phyloP scores from a whole-genome alignment of 2,329 filamentous ascomycete species.

The Aspergillus intermedius region DNA sequence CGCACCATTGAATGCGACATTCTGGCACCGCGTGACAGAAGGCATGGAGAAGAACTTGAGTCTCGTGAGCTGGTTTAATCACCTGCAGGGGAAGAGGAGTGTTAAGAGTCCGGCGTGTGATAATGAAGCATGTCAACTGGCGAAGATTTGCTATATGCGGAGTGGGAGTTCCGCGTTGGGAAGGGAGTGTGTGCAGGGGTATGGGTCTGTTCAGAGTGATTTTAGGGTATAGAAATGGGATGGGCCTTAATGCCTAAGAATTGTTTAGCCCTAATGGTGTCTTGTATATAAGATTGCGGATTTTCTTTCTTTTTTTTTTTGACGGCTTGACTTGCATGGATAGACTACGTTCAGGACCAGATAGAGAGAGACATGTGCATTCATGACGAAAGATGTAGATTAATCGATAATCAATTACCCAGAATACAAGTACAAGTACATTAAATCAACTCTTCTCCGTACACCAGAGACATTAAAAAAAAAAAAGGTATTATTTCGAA shows the following conservation, averaged over 20 bases:
- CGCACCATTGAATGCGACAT: conserved; percentile 52
- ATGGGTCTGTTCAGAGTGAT: conserved; percentile 37
- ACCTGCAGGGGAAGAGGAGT: conserved; percentile 48
- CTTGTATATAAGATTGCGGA: neutral
- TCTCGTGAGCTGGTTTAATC: conserved; percentile 48
- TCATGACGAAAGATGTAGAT: neutral
- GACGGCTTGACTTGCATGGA: neutral
- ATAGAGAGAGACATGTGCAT: neutral
- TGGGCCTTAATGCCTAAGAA: too few species aligned
- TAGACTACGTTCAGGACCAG: neutral
- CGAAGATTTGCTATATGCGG: conserved; percentile 56
- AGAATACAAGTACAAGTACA: neutral
- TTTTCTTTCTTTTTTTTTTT: neutral
- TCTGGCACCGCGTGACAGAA: conserved; percentile 54
- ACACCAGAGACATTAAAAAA: neutral
- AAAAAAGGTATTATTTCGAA: neutral
- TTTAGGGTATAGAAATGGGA: conserved; percentile 13
- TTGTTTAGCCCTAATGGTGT: neutral
- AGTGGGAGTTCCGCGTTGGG: conserved; percentile 50
- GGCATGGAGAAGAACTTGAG: conserved; percentile 48
- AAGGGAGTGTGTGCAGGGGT: conserved; percentile 47
- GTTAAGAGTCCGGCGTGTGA: conserved; percentile 48
- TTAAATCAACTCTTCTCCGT: neutral
- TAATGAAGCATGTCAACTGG: conserved; percentile 44
- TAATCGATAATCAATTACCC: neutral